Percentiles rank a stretch among this genome's conserved stretches.
These are phyloP conservation scores for Teunomyces aglyptinius DNA, from an alignment of 805 yeast genomes.

Conservation along the genomic window DNA sequence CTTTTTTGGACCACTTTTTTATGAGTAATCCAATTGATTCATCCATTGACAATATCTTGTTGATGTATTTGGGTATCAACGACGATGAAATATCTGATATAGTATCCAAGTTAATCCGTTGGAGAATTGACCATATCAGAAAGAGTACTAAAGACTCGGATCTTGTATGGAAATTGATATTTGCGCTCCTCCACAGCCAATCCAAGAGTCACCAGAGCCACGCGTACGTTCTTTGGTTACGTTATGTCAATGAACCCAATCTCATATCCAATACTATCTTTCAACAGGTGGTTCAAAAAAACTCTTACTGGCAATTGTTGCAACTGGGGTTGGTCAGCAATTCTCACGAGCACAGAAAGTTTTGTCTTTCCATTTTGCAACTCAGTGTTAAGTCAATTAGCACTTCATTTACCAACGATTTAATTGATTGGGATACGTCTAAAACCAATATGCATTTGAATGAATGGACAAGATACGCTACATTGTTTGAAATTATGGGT, in stretches of 20 bases:
- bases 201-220: conserved; percentile 29
- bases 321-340: conserved; percentile 55
- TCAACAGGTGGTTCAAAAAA: conserved; percentile 25
- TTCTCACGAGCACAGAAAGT: conserved; percentile 68
- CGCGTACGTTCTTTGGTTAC: conserved; percentile 55
- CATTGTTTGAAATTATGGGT: conserved; percentile 76
- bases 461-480: conserved; percentile 71
- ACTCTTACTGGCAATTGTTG: conserved; percentile 49
- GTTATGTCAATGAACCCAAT: conserved; percentile 40
- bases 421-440: conserved; percentile 45
- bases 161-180: conserved; percentile 48
- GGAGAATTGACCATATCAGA: conserved; percentile 47
- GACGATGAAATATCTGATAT: conserved; percentile 36
- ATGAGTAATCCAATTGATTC: conserved; percentile 12
- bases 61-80: conserved; percentile 34
- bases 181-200: conserved; percentile 28
- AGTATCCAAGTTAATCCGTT: conserved; percentile 46
- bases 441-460: conserved; percentile 29
- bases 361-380: conserved; percentile 62
- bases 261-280: conserved; percentile 15
- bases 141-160: conserved; percentile 11
- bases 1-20: conserved; percentile 38
- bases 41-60: conserved; percentile 21
- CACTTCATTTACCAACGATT: conserved; percentile 27
- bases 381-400: conserved; percentile 51